Evolutionary conservation across 1,284 basidiomycete genomes (phyloP).

Genomic region (Apiotrichum veenhuisii): DNA sequence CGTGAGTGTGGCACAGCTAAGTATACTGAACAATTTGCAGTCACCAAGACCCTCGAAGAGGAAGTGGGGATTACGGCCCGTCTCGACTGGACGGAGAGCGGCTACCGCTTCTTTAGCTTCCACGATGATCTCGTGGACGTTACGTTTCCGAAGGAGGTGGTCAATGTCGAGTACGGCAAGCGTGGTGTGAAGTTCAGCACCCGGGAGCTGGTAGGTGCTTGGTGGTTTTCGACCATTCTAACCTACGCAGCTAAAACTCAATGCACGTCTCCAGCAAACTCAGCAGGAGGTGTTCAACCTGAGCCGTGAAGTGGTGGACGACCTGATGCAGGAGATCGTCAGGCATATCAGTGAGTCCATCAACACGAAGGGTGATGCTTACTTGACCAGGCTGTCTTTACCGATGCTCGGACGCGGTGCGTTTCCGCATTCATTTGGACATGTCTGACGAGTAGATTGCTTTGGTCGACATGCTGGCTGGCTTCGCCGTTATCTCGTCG

Average conservation of each 20-base stretch:
- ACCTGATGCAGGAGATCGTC: conserved; percentile 63
- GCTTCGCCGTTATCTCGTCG: conserved; percentile 69
- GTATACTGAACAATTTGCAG: background rate
- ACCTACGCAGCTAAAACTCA: conserved; percentile 26
- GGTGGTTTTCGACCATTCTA: too few species aligned
- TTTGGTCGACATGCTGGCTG: conserved; percentile 71
- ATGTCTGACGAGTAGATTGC: conserved; percentile 58
- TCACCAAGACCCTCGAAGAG: background rate
- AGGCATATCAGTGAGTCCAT: conserved; percentile 55
- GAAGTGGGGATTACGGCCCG: conserved; percentile 2
- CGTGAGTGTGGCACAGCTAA: conserved; percentile 7
- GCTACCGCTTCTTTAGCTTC: conserved; percentile 8
- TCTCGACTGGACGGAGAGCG: conserved; percentile 15
- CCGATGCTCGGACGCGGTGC: conserved; percentile 78
- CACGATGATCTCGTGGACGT: conserved; percentile 1
- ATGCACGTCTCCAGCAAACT: conserved; percentile 31
- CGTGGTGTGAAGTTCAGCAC: conserved; percentile 60
- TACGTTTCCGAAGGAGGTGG: conserved; percentile 5
- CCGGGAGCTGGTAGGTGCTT: conserved; percentile 64
- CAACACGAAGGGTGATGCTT: background rate
- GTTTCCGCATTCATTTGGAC: conserved; percentile 15
- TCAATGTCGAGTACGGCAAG: conserved; percentile 14
- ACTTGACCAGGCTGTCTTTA: conserved; percentile 60
- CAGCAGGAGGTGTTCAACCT: conserved; percentile 59
- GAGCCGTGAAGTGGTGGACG: conserved; percentile 74